A percentile compares a stretch with the other conserved stretches of the same genome.
Conservation (phyloP, 495 filamentous ascomycete genomes). For the Neurospora terricola region DNA sequence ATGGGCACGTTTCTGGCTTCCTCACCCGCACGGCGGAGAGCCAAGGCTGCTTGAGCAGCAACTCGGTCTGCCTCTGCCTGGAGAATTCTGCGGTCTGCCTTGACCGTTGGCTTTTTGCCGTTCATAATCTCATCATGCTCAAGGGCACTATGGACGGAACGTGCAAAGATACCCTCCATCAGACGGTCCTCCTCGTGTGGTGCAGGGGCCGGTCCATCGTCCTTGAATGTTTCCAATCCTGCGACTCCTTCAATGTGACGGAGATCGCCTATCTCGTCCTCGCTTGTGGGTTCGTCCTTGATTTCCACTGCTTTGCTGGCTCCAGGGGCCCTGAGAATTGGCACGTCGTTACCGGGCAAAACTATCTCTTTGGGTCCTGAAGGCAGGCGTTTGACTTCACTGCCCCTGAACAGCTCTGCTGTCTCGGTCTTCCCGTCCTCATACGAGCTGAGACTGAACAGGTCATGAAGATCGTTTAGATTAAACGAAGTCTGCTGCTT, state of each 20-base stretch:
- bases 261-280: conserved; percentile 21
- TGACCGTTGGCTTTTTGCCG: conserved; percentile 45
- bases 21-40: conserved; percentile 63
- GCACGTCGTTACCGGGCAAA: conserved; percentile 9
- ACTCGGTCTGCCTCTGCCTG: conserved; percentile 71
- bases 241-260: conserved; percentile 30
- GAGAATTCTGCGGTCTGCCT: conserved; percentile 61
- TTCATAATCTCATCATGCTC: conserved; percentile 84
- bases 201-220: conserved; percentile 6
- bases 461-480: conserved; percentile 74
- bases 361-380: conserved; percentile 27
- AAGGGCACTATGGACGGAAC: conserved; percentile 71
- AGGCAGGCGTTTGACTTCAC: conserved; percentile 55
- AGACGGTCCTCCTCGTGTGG: conserved; percentile 51
- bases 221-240: conserved; percentile 19
- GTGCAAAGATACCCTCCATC: conserved; percentile 79
- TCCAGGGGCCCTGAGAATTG: conserved; percentile 1
- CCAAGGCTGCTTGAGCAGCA: conserved; percentile 64
- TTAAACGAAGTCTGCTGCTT: conserved; percentile 83
- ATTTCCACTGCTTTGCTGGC: neutral
- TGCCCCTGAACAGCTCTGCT: conserved; percentile 69
- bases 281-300: conserved; percentile 12
- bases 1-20: conserved; percentile 60
- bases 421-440: conserved; percentile 71
- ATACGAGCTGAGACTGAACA: conserved; percentile 70